Evolutionary conservation across 148 eudicot species (phyloP), one percentile per base, ranked within the genome.

Genomic region (Arctostaphylos glauca): DNA sequence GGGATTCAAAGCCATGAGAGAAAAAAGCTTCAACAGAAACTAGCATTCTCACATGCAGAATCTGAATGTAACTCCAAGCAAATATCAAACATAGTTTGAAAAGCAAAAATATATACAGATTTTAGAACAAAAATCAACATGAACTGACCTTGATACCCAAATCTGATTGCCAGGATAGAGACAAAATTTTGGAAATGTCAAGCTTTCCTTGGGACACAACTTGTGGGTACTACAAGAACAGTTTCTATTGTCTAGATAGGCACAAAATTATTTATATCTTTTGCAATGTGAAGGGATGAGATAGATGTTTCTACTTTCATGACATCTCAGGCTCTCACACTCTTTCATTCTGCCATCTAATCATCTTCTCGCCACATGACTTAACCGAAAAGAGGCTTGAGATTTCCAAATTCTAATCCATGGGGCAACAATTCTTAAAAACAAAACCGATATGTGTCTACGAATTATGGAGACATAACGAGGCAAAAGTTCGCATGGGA

Each of bases 201-300:
- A 31, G 62, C 83, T 56, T 81, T 46, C 38, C 78, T 56, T 9
- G 16, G 48, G 23, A 13, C 80, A 59, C 59, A 82, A 48, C 84
- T 82, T 58, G 49, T 77, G 4, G 58, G 71, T 44, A 6, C 31
- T 44, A 55, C 14, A 23, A 82, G 43, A 5, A 68, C 31, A 41
- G 38, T 21, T 38, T 67, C n/a, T 23, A 67, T 77, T 25, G 70
- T 41, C 47, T 74, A 31, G 38, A 78, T 9, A 41, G 81, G 70
- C 68, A 25, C 53, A 44, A 21, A 79, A 78, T 43, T 21, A 41
- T 23, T 21, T 59, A 52, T 62, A 62, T 21, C 18, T 21, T 76
- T 58, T 10, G 8, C 46, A 50, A 21, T 13, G 16, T 23, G 3
- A 74, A 83, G 41, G 21, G 18, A 67, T 47, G 44, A 21, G 53